Evolutionary conservation across 768 basidiomycete genomes (phyloP), one percentile per base, ranked within the genome.

Genomic region (Crassisporium funariophilum): DNA sequence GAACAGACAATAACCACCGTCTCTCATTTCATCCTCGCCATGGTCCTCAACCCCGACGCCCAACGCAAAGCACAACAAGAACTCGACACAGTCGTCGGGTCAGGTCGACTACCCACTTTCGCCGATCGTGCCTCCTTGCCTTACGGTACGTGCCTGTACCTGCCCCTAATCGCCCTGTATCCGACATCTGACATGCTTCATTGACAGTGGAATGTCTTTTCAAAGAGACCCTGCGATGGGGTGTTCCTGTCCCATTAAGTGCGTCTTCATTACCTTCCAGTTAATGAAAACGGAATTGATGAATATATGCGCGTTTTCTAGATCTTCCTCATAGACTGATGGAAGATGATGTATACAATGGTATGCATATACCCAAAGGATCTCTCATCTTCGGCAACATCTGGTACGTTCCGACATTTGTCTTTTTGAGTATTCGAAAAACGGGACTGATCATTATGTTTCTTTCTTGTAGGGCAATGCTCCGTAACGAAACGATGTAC

Each of bases 51-150:
- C 54, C 86, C 86, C 0, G 76, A 77, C 27, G 75, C 72, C 1
- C 75, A 81, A 36, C 70, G 53, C 23, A 78, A 76, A 45, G 86
- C 82, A 0, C 84, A 87, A 56, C 67, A 70, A 15, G 87, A 90
- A 53, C 74, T 90, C 13, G 88, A 90, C 57, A 44, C 55, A 1
- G 78, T 85, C 12, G 68, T 83, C 27, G 82, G 82, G 8, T 47
- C 58, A 22, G 74, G 75, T 34, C 72, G 86, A 7, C 68, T 88
- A 21, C 88, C 88, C 0, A 72, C 67, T 0, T 77, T 84, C 50
- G 70, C 65, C 29, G 87, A 88, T 59, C 70, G 84, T 3, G 48
- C 63, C 3, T 67, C 62, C 1, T 60, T 90, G 46, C 83, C 84
- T 5, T 89, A 78, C 60, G 47, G 59, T 54, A 48, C 13, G 72